Evolutionary conservation across 164 flowering plant species (phyloP).

Genomic region (Akebia trifoliata): DNA sequence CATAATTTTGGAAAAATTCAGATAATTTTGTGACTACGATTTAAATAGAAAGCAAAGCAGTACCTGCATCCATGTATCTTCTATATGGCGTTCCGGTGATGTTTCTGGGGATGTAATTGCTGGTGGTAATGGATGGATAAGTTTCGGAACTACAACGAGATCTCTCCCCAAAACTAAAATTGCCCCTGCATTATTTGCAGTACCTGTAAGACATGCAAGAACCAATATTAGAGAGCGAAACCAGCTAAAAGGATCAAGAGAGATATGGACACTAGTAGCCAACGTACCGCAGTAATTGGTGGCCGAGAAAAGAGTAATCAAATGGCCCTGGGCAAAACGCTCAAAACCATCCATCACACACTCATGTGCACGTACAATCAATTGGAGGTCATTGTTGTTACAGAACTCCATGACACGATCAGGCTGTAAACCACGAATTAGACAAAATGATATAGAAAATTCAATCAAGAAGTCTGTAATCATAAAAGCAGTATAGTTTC

Average conservation of each 20-base stretch:
- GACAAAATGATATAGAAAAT: background rate
- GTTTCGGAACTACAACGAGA: slow-evolving; percentile 97
- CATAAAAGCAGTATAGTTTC: too few species aligned
- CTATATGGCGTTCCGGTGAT: slow-evolving; percentile 89
- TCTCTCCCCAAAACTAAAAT: slow-evolving; percentile 97
- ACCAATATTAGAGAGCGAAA: background rate
- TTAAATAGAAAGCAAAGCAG: background rate
- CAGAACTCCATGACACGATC: slow-evolving; percentile 99
- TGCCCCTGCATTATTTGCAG: slow-evolving; percentile 99
- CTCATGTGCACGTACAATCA: slow-evolving; percentile 98
- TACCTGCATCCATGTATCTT: slow-evolving; percentile 99
- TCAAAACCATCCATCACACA: slow-evolving; percentile 99
- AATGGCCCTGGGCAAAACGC: slow-evolving; percentile 99
- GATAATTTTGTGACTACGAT: too few species aligned
- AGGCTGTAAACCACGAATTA: slow-evolving; percentile 59
- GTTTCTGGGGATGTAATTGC: slow-evolving; percentile 87
- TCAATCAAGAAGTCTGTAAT: too few species aligned
- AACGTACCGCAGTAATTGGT: slow-evolving; percentile 95
- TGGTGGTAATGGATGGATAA: slow-evolving; percentile 97
- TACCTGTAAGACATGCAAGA: slow-evolving; percentile 48
- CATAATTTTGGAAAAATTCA: too few species aligned
- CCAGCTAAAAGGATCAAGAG: background rate
- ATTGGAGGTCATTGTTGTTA: slow-evolving; percentile 96
- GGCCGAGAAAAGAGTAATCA: slow-evolving; percentile 97
- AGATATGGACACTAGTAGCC: background rate